Evolutionary conservation across 2,329 filamentous ascomycete genomes (phyloP).

Genomic region (Diplodia corticola): DNA sequence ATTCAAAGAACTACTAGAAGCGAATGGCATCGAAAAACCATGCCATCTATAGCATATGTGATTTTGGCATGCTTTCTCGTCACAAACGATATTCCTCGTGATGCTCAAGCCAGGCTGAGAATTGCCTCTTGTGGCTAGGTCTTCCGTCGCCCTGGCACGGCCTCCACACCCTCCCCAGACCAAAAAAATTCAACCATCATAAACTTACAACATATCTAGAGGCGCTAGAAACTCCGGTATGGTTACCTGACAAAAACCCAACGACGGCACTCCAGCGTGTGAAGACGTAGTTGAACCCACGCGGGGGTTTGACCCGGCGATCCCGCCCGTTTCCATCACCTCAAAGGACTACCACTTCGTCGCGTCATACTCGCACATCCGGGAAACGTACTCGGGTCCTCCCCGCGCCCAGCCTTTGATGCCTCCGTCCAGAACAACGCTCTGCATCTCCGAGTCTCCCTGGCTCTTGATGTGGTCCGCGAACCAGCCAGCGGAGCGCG

Average conservation of each 20-base stretch:
- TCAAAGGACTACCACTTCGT: background rate
- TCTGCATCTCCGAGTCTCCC: slow-evolving; percentile 47
- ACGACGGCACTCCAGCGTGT: no score
- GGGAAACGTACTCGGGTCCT: slow-evolving; percentile 49
- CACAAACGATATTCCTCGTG: background rate
- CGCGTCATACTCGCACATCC: slow-evolving; percentile 53
- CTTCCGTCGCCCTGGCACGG: no score
- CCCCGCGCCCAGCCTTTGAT: slow-evolving; percentile 57
- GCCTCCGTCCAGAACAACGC: slow-evolving; percentile 53
- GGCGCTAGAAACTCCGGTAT: background rate
- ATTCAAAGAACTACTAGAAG: background rate
- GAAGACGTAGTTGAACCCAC: no score
- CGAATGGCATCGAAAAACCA: background rate
- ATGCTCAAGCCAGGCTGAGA: background rate
- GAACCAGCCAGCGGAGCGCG: slow-evolving; percentile 58
- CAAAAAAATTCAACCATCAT: background rate
- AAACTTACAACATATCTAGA: background rate
- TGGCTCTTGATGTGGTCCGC: slow-evolving; percentile 51
- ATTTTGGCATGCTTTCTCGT: background rate
- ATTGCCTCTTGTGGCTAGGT: background rate
- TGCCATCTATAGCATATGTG: background rate
- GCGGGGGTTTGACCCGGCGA: no score
- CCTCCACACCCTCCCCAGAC: no score
- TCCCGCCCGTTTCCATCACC: background rate
- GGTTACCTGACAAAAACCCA: background rate